Evolutionary conservation across 2,329 filamentous ascomycete genomes (phyloP).

Genomic region (Chrysosporium keratinophilum): DNA sequence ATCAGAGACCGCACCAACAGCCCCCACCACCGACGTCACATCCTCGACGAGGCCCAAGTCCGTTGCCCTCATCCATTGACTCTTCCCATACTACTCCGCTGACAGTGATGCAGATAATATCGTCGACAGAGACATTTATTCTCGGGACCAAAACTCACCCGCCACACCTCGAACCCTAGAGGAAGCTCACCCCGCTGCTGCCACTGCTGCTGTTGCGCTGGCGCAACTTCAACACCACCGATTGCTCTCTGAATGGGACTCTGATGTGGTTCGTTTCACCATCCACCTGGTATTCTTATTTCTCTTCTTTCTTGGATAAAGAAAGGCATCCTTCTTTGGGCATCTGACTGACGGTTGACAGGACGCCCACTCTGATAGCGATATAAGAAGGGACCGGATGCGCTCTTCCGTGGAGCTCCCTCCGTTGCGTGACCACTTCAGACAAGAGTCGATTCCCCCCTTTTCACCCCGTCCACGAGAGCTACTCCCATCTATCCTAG

Average conservation of each 20-base stretch:
- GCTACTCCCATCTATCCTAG: constrained; percentile 69
- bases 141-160: constrained; percentile 57
- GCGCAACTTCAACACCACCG: constrained; percentile 76
- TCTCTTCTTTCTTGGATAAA: constrained; percentile 17
- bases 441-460: constrained; percentile 62
- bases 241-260: constrained; percentile 65
- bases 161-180: constrained; percentile 56
- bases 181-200: constrained; percentile 57
- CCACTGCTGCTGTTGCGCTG: constrained; percentile 73
- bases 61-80: not conserved
- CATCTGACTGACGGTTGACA: constrained; percentile 25
- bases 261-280: constrained; percentile 54
- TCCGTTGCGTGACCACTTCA: constrained; percentile 56
- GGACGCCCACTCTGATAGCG: constrained; percentile 64
- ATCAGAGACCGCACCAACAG: constrained; percentile 52
- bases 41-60: constrained; percentile 14
- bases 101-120: constrained; percentile 39
- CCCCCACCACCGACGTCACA: constrained; percentile 19
- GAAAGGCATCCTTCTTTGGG: constrained; percentile 13
- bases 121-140: constrained; percentile 56
- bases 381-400: constrained; percentile 53
- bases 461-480: constrained; percentile 55
- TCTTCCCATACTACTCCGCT: not conserved
- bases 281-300: constrained; percentile 14
- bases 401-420: constrained; percentile 61